Conservation (phyloP, 1,139 yeast genomes). For the Yamadazyma atlantica region DNA sequence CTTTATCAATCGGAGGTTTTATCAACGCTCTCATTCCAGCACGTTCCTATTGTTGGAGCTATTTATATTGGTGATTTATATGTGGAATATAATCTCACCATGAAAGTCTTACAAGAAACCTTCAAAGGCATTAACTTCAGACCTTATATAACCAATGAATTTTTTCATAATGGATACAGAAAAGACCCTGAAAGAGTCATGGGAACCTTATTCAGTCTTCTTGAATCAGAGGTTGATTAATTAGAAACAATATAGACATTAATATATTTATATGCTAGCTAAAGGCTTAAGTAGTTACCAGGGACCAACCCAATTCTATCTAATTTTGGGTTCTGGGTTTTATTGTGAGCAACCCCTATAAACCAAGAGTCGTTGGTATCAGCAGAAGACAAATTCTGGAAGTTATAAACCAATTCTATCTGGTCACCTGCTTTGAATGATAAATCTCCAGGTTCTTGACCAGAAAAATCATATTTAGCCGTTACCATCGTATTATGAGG, state of each 20-base stretch:
- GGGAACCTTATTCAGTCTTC: constrained; percentile 37
- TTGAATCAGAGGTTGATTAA: constrained; percentile 48
- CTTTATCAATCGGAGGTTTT: constrained; percentile 40
- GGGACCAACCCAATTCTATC: constrained; percentile 45
- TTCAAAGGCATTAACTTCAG: constrained; percentile 35
- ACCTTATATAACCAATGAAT: constrained; percentile 49
- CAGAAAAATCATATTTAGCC: constrained; percentile 33
- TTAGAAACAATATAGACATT: neutral
- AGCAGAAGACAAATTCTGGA: constrained; percentile 26
- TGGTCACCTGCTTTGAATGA: constrained; percentile 37
- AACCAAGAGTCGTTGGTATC: constrained; percentile 32
- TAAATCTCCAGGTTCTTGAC: constrained; percentile 40
- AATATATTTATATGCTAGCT: neutral
- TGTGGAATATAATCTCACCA: constrained; percentile 49
- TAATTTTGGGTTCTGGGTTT: constrained; percentile 5
- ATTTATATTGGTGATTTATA: constrained; percentile 52
- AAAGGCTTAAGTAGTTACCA: constrained; percentile 22
- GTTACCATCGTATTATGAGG: constrained; percentile 12
- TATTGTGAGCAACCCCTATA: constrained; percentile 25
- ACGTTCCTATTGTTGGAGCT: constrained; percentile 53
- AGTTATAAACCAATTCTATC: constrained; percentile 34
- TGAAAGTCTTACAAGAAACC: constrained; percentile 28
- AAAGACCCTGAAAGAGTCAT: constrained; percentile 42
- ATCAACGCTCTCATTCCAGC: constrained; percentile 24
- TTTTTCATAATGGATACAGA: constrained; percentile 53